phyloP scores from a whole-genome alignment of 169 alveolate genomes.

The Pseudocohnilembus persalinus region DNA sequence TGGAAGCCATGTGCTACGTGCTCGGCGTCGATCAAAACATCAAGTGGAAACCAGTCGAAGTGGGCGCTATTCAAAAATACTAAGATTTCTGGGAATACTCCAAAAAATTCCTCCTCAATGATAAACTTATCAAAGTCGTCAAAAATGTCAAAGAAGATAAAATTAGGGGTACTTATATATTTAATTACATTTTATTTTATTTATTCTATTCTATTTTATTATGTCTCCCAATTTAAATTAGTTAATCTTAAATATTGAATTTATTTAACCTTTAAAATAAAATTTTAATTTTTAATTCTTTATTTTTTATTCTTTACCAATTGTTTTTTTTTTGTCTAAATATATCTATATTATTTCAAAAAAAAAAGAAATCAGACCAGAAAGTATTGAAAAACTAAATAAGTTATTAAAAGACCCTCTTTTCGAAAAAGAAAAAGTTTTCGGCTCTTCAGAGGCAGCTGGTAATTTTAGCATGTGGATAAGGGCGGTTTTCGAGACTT shows the following conservation, averaged over 20 bases:
- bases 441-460: conserved; percentile 72
- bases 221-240: too few species aligned
- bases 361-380: conserved; percentile 46
- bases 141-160: conserved; percentile 53
- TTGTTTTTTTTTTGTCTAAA: too few species aligned
- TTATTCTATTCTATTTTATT: too few species aligned
- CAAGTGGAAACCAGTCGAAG: conserved; percentile 70
- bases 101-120: conserved; percentile 82
- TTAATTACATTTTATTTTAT: too few species aligned
- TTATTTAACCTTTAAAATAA: too few species aligned
- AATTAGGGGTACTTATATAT: too few species aligned
- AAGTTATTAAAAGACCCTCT: conserved; percentile 39
- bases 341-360: too few species aligned
- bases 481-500: conserved; percentile 64
- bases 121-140: conserved; percentile 60
- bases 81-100: conserved; percentile 88
- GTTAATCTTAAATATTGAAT: too few species aligned
- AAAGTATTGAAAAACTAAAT: conserved; percentile 48
- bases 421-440: conserved; percentile 56
- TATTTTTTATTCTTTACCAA: too few species aligned
- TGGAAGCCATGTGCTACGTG: conserved; percentile 80
- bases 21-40: conserved; percentile 78
- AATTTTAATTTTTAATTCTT: too few species aligned
- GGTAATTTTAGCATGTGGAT: conserved; percentile 72
- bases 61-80: conserved; percentile 77